Conservation (phyloP, 495 filamentous ascomycete species). For the Penicillium roqueforti region DNA sequence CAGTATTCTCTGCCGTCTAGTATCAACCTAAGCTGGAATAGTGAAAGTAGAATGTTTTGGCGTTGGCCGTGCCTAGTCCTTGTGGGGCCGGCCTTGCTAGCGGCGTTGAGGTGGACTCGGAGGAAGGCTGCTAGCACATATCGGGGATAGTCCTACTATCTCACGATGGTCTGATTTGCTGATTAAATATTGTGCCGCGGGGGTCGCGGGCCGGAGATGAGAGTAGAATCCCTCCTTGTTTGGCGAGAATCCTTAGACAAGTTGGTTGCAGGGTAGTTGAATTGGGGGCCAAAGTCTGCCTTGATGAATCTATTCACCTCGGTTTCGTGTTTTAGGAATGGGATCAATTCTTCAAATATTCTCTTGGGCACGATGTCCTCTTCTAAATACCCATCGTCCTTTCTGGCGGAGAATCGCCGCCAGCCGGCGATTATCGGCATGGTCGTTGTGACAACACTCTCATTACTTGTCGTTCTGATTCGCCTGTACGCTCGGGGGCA, state of each 20-base stretch:
- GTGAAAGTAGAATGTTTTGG: background rate
- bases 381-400: background rate
- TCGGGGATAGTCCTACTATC: background rate
- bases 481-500: constrained; percentile 7
- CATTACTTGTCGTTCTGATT: constrained; percentile 4
- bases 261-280: no score
- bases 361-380: background rate
- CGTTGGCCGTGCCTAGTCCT: background rate
- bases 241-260: no score
- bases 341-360: no score
- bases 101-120: background rate
- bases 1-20: background rate
- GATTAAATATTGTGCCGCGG: no score
- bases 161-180: background rate
- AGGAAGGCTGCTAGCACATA: background rate
- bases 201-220: no score
- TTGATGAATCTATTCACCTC: no score
- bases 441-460: constrained; percentile 2
- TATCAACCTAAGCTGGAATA: background rate
- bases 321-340: no score
- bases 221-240: no score
- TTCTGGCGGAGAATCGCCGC: constrained; percentile 12
- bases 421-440: constrained; percentile 9
- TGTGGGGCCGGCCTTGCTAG: background rate
- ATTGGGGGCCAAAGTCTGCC: no score